A percentile compares a stretch with the other conserved stretches of the same genome.
Conservation (phyloP, 2,329 filamentous ascomycete genomes). For the Epichloe typhina region DNA sequence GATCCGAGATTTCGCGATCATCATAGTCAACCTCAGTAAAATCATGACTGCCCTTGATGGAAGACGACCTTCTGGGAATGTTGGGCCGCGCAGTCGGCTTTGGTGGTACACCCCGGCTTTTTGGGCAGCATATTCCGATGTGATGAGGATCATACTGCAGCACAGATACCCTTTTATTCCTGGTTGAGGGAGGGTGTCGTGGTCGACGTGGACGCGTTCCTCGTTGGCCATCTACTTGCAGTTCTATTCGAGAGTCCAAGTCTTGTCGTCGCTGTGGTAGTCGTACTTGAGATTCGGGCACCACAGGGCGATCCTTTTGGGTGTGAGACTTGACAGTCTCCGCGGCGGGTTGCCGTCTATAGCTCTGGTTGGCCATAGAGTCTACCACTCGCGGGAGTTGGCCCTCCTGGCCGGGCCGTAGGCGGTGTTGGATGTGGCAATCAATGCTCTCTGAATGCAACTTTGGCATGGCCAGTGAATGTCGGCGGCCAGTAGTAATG, state of each 20-base stretch:
- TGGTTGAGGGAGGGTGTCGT: neutral
- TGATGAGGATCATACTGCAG: slow-evolving; percentile 10
- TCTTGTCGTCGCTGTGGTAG: neutral
- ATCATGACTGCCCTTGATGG: slow-evolving; percentile 14
- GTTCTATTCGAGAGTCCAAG: neutral
- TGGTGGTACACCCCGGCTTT: slow-evolving; percentile 13
- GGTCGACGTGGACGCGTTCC: neutral
- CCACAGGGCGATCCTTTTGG: neutral
- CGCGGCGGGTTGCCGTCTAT: neutral
- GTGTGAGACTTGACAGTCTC: neutral
- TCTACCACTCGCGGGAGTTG: neutral
- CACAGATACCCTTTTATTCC: neutral
- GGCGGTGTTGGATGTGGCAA: neutral
- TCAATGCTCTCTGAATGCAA: neutral
- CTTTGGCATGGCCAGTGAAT: slow-evolving; percentile 6
- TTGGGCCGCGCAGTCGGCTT: slow-evolving; percentile 17
- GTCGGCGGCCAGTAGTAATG: slow-evolving; percentile 6
- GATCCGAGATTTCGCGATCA: slow-evolving; percentile 29
- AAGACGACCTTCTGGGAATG: slow-evolving; percentile 23
- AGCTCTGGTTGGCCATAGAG: neutral
- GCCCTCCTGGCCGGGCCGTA: neutral
- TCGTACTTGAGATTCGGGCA: neutral
- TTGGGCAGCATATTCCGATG: slow-evolving; percentile 15
- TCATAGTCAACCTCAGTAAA: slow-evolving; percentile 17
- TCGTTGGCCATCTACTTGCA: neutral